phyloP scores from a whole-genome alignment of 306 rosid genomes.

The Vigna hirtella region DNA sequence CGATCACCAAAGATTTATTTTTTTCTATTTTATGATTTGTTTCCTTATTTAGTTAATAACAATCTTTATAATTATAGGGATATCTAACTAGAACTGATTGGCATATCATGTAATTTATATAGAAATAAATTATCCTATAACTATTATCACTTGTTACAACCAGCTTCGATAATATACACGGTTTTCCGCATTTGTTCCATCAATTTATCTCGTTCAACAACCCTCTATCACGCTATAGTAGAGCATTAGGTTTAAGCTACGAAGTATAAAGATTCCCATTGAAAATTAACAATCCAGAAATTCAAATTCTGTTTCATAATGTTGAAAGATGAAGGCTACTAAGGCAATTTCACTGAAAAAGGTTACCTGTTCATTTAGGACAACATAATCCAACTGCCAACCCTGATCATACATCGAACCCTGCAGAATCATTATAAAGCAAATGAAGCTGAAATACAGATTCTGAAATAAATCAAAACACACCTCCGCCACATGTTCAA shows the following conservation, averaged over 20 bases:
- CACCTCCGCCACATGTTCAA: neutral
- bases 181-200: too few species aligned
- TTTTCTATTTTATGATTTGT: too few species aligned
- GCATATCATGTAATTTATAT: too few species aligned
- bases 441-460: slow-evolving; percentile 42
- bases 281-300: neutral
- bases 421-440: slow-evolving; percentile 54
- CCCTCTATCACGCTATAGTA: neutral
- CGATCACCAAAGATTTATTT: too few species aligned
- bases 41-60: too few species aligned
- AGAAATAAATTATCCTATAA: too few species aligned
- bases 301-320: neutral
- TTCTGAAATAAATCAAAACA: slow-evolving; percentile 17
- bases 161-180: too few species aligned
- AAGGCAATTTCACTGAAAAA: slow-evolving; percentile 18
- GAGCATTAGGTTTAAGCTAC: slow-evolving; percentile 7
- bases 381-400: slow-evolving; percentile 76
- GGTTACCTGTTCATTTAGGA: slow-evolving; percentile 66
- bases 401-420: slow-evolving; percentile 73
- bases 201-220: too few species aligned
- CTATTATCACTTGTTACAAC: too few species aligned
- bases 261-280: neutral
- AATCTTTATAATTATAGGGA: too few species aligned
- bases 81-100: too few species aligned
- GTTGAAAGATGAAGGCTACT: slow-evolving; percentile 20